Base-by-base conservation (phyloP, 2,329 filamentous ascomycete species). In the Xylogone sp. region DNA sequence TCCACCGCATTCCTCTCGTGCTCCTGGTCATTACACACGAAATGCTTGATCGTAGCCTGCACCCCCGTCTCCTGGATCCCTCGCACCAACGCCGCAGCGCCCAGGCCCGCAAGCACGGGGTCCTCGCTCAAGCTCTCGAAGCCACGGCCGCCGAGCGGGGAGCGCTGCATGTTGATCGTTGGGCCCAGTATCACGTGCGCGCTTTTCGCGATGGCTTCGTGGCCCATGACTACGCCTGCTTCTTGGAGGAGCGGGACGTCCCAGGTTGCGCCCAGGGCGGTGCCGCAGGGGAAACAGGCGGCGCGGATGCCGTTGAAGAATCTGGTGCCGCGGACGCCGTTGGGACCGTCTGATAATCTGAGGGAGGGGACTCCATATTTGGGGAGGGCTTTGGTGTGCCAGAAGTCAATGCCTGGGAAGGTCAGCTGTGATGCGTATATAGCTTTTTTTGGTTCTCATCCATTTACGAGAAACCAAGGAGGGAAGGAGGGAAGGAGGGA, bases 141-240 rank as follows among this genome's bases (percentile, higher is more conserved):
- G 43, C 73, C 73, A 27, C 75, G 70, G 3, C 75, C 75, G 5
- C 75, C 75, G 0, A 77, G 66, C 0, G 75, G 75, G 13, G 71
- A 71, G 5, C 75, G 69, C 42, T 76, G 73, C 42, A 76, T 75
- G 58, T 71, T 77, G 39, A 78, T 72, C 0, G 76, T 79, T 0
- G 88, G 88, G 2, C 86, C 88, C 9, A 92, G 75, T 58, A 87
- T 81, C 16, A 88, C 78, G 59, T 90, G 84, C 7, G 87, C 78
- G 47, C 84, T 86, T 69, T 92, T 92, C 48, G 71, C 79, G 54
- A 75, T 77, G 61, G 84, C 79, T 64, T 90, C 86, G 49, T 76
- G 69, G 13, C 83, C 86, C 80, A 89, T 86, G 51, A 82, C 79
- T 54, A 77, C 69, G 43, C 86, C 86, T 27, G 84, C 81, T 45